phyloP scores from a whole-genome alignment of 2,329 filamentous ascomycete genomes.

The Magnaporthales sp. region DNA sequence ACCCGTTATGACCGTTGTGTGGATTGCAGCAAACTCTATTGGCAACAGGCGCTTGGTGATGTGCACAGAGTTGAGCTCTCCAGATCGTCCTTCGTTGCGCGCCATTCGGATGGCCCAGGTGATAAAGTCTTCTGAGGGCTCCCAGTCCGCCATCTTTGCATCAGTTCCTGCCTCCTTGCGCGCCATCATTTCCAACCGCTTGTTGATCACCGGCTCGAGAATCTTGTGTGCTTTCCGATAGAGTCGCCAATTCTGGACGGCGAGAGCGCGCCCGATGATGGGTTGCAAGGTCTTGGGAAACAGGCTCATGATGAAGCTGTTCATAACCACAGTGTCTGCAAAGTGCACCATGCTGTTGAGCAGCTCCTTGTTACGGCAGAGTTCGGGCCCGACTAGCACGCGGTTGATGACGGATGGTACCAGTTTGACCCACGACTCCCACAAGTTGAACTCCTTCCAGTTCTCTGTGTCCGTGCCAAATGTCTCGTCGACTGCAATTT shows the following conservation, averaged over 20 bases:
- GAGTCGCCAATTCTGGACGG: slow-evolving; percentile 36
- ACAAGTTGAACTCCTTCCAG: slow-evolving; percentile 32
- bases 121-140: slow-evolving; percentile 45
- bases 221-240: slow-evolving; percentile 32
- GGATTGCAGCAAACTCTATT: slow-evolving; percentile 49
- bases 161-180: slow-evolving; percentile 28
- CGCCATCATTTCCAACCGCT: slow-evolving; percentile 37
- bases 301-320: slow-evolving; percentile 34
- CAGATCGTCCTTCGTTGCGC: slow-evolving; percentile 27
- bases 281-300: slow-evolving; percentile 39
- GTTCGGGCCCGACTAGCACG: slow-evolving; percentile 28
- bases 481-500: slow-evolving; percentile 22
- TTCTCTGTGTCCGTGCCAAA: slow-evolving; percentile 24
- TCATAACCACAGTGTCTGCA: slow-evolving; percentile 37
- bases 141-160: slow-evolving; percentile 28
- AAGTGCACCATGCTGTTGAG: slow-evolving; percentile 39
- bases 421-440: slow-evolving; percentile 33
- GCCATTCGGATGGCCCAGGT: slow-evolving; percentile 49
- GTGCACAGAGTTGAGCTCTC: slow-evolving; percentile 35
- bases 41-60: slow-evolving; percentile 44
- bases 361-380: slow-evolving; percentile 33
- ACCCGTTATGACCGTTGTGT: slow-evolving; percentile 46
- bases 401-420: slow-evolving; percentile 34
- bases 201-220: slow-evolving; percentile 37
- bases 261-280: slow-evolving; percentile 34